Conservation (phyloP, 768 basidiomycete genomes). For the Macrolepiota albuminosa region DNA sequence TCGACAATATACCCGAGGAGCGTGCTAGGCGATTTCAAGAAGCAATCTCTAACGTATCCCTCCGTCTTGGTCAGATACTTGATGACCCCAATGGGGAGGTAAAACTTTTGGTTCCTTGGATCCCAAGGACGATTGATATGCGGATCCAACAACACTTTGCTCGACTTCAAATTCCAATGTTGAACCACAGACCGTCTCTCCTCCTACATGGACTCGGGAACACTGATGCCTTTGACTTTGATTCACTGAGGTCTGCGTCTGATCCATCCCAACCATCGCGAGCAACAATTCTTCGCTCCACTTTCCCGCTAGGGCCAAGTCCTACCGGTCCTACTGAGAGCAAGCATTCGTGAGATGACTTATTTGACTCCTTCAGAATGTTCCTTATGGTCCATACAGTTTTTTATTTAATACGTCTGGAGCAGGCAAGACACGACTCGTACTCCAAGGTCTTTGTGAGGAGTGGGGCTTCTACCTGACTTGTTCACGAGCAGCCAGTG, state of each 20-base stretch:
- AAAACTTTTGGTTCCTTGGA: not conserved
- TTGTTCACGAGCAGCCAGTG: not conserved
- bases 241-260: not conserved
- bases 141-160: not conserved
- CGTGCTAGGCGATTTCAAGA: not conserved
- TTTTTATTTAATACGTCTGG: not conserved
- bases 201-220: not conserved
- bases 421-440: not conserved
- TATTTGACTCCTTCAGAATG: too few species aligned
- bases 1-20: not conserved
- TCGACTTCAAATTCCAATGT: not conserved
- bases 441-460: not conserved
- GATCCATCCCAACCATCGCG: not conserved
- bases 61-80: not conserved
- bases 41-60: not conserved
- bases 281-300: not conserved
- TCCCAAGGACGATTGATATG: not conserved
- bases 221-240: not conserved
- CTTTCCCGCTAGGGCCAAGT: not conserved
- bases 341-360: not conserved
- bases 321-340: not conserved
- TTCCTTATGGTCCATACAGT: not conserved
- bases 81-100: not conserved
- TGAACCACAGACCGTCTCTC: not conserved
- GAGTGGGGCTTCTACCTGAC: slow-evolving; percentile 1